Evolutionary conservation across 306 rosid species (phyloP), one percentile per base, ranked within the genome.

Genomic region (Astragalus glycyphyllos): DNA sequence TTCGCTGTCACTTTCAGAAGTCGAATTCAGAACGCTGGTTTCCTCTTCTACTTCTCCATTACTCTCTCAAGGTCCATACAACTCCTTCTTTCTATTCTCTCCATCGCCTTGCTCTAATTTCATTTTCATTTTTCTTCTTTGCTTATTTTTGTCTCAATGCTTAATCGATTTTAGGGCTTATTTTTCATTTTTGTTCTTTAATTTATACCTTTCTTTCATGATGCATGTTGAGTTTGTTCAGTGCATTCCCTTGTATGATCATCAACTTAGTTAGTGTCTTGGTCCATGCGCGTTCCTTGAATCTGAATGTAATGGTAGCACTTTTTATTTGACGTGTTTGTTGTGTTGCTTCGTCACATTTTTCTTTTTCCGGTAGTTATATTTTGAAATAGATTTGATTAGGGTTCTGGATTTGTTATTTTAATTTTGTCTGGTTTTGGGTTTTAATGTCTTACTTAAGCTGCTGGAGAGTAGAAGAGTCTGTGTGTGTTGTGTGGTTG

Each of bases 61-160:
- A 37, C 13, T 68, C 55, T 8, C 31, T 7, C 4, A 57, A 49
- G 84, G 84, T 80, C 26, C 71, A 37, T 69, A 46, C 73, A 14
- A 0, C 15, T 15, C 7, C 13, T 38, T 2, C 0, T 13, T 69
- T 12, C 73, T 20, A 35, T 40, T 6, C 11, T 17, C 44, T 23
- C 37, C 12, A 20, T 17, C 26, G 6, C n/a, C 12, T 56, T 16
- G 23, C 23, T 20, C 23, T 6, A 3, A 15, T 54, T 31, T 6
- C 10, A 32, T 9, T 1, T 45, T 15, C 5, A 1, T 9, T 63
- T 47, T 15, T 9, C n/a, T 7, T 31, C n/a, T 14, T 53, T 9
- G 4, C 4, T 20, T 62, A 0, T 46, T 46, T 55, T 5, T 31
- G 6, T 29, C 12, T 46, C 54, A 5, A 11, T n/a, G 45, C 11